Evolutionary conservation across 139 green algal genomes (phyloP), one percentile per base, ranked within the genome.

Genomic region (Coccomyxa sp.): DNA sequence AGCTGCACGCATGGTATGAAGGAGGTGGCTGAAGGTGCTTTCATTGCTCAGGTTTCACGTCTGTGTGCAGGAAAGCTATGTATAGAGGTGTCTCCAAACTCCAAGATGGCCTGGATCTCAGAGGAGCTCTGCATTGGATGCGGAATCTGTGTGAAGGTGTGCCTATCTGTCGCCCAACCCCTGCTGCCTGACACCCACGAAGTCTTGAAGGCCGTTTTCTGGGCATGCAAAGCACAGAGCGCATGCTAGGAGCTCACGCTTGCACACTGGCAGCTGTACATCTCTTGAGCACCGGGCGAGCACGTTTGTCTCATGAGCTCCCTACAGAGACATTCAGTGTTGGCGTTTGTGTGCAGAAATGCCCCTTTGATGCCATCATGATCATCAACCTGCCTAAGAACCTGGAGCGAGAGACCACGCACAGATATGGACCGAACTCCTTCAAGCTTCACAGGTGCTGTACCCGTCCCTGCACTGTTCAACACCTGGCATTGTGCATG

Each of bases 371-470:
- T 40, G 95, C 96, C 6, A 98, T 99, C 86, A 92, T 95, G 86
- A 99, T 99, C 87, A 99, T 99, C 90, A 99, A 99, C 86, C 86
- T 99, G 85, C 97, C 97, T 68, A 98, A 98, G 87, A 93, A 99
- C 79, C 80, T 99, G 82, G 95, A 95, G 78, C 94, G 92, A 82
- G 89, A 98, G 78, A 99, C 96, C 14, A 99, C 95, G 0, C 97
- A 99, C 78, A 88, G 97, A 55, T 99, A 99, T 78, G 96, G 97
- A 0, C 91, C 96, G 75, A 99, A 99, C 91, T 92, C 93, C 35
- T 99, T 99, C 92, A 99, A 99, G 88, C 91, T 99, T 68, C 97
- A 99, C 88, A 92, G 94, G 91, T 95, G 76, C 31, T n/a, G n/a
- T n/a, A n/a, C n/a, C n/a, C n/a, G n/a, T n/a, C 27, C 18, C 50